Evolutionary conservation across 306 rosid genomes (phyloP).

Genomic region (Inga oerstediana): DNA sequence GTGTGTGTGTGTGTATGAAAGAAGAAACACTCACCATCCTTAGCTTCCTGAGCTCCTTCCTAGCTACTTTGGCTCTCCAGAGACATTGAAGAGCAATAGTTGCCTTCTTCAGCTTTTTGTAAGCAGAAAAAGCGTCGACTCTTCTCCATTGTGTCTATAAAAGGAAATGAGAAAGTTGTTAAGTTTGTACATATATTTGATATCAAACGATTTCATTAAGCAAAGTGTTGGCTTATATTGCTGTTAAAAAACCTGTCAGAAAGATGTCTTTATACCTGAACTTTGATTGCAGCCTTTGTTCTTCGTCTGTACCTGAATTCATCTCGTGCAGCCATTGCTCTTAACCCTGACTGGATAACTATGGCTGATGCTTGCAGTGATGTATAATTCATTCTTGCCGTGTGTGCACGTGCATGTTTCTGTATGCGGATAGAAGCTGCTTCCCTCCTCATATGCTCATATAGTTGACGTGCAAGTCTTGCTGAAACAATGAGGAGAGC

Average conservation of each 20-base stretch:
- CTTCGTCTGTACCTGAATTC: slow-evolving; percentile 65
- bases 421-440: slow-evolving; percentile 81
- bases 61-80: slow-evolving; percentile 81
- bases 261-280: slow-evolving; percentile 60
- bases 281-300: slow-evolving; percentile 70
- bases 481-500: slow-evolving; percentile 46
- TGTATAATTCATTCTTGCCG: slow-evolving; percentile 57
- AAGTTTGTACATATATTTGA: not conserved
- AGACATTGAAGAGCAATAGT: slow-evolving; percentile 74
- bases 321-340: slow-evolving; percentile 82
- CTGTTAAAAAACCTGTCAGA: slow-evolving; percentile 6
- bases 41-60: slow-evolving; percentile 81
- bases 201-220: not conserved
- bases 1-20: not conserved
- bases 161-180: slow-evolving; percentile 24
- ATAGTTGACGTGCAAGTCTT: slow-evolving; percentile 65
- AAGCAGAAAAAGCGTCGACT: slow-evolving; percentile 55
- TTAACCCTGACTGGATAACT: slow-evolving; percentile 75
- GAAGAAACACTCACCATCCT: slow-evolving; percentile 51
- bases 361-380: slow-evolving; percentile 61
- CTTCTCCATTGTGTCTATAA: slow-evolving; percentile 83
- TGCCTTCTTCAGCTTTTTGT: slow-evolving; percentile 67
- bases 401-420: slow-evolving; percentile 65
- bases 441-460: slow-evolving; percentile 70
- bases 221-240: slow-evolving; percentile 21